These are phyloP conservation scores for Fusarium multiceps DNA, from an alignment of 2,329 filamentous ascomycete species.

Conservation along the genomic window DNA sequence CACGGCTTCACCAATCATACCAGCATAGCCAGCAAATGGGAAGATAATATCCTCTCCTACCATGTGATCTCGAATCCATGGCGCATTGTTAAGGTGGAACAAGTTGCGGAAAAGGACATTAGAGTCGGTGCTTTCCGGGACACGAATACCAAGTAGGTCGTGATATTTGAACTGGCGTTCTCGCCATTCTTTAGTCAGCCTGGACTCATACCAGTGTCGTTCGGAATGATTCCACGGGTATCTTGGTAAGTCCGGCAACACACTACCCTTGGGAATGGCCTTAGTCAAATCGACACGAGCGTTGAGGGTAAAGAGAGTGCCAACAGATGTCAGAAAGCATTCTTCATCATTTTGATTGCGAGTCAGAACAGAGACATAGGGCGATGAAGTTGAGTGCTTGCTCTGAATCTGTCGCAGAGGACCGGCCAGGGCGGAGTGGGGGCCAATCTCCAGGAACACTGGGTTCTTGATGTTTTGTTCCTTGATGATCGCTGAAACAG, in stretches of 20 bases:
- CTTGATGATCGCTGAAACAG: neutral
- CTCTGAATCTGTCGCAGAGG: slow-evolving; percentile 6
- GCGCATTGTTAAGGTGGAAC: neutral
- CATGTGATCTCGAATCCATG: slow-evolving; percentile 11
- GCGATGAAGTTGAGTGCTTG: neutral
- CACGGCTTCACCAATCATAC: slow-evolving; percentile 6
- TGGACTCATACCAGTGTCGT: slow-evolving; percentile 6
- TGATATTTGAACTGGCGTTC: neutral
- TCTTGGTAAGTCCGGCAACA: neutral
- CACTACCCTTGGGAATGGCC: neutral
- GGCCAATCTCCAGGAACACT: slow-evolving; percentile 2
- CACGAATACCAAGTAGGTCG: neutral
- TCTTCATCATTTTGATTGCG: neutral
- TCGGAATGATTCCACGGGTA: slow-evolving; percentile 8
- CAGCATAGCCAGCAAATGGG: neutral
- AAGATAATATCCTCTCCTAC: slow-evolving; percentile 5
- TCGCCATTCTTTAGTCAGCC: neutral
- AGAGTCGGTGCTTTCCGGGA: neutral
- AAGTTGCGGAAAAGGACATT: slow-evolving; percentile 1
- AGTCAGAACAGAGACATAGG: neutral
- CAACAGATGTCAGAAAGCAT: neutral
- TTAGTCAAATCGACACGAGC: neutral
- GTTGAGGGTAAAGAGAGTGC: neutral
- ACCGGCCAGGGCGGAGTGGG: slow-evolving; percentile 4
- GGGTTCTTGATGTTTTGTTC: neutral